phyloP scores from a whole-genome alignment of 2,329 filamentous ascomycete species.

The Colletotrichum somersetense region DNA sequence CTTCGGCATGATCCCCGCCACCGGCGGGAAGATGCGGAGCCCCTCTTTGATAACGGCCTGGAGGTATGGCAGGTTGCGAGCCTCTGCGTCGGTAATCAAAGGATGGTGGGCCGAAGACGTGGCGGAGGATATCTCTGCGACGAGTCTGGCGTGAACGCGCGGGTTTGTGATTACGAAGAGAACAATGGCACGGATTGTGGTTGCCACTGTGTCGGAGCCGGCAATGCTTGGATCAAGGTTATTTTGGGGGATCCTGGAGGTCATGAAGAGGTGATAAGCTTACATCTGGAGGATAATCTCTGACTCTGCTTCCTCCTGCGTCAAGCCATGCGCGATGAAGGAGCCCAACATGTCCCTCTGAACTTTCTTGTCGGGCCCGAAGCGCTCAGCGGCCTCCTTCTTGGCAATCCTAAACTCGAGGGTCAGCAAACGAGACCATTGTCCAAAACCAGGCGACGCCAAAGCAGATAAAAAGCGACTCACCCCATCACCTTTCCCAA shows the following conservation, averaged over 20 bases:
- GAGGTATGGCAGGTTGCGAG: constrained; percentile 56
- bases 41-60: constrained; percentile 65
- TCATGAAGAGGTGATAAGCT: neutral
- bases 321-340: constrained; percentile 55
- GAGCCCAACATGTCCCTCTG: constrained; percentile 65
- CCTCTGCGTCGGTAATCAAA: constrained; percentile 50
- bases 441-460: constrained; percentile 41
- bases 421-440: constrained; percentile 45
- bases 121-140: constrained; percentile 57
- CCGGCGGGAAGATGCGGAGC: constrained; percentile 54
- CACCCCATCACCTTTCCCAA: constrained; percentile 60
- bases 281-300: constrained; percentile 56
- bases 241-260: constrained; percentile 8
- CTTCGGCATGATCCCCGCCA: constrained; percentile 53
- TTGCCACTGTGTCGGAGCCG: constrained; percentile 70
- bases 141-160: constrained; percentile 58
- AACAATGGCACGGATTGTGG: constrained; percentile 64
- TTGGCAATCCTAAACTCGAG: constrained; percentile 56
- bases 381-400: constrained; percentile 60
- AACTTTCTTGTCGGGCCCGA: constrained; percentile 56
- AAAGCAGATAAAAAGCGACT: constrained; percentile 48
- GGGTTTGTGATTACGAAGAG: constrained; percentile 66
- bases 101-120: constrained; percentile 43
- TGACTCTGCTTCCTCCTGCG: constrained; percentile 57
- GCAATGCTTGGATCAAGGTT: constrained; percentile 55